Percentiles rank a stretch among this genome's conserved stretches.
Evolutionary conservation across 2,329 filamentous ascomycete species (phyloP).

Genomic region (Ascochyta rabiei): DNA sequence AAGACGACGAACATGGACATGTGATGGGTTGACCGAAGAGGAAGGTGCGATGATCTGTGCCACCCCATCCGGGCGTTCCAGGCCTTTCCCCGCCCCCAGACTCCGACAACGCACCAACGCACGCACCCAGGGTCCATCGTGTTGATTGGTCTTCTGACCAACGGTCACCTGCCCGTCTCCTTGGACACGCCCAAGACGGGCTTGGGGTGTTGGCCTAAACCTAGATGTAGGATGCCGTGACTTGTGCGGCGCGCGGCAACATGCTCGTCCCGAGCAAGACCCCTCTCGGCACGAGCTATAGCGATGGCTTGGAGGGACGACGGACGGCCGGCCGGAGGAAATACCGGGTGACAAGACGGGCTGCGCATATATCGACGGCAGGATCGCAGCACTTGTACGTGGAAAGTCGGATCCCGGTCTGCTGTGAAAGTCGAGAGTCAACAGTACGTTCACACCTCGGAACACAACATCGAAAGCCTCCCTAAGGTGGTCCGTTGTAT

Average conservation of each 20-base stretch:
- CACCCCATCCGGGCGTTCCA: background rate
- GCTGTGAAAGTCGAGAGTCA: background rate
- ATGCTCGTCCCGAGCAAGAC: conserved; percentile 12
- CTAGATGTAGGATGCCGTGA: conserved; percentile 4
- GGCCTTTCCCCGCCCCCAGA: conserved; percentile 8
- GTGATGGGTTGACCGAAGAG: conserved; percentile 4
- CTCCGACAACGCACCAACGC: conserved; percentile 17
- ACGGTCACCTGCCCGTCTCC: conserved; percentile 8
- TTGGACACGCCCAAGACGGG: conserved; percentile 1
- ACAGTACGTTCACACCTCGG: background rate
- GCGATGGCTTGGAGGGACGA: conserved; percentile 6
- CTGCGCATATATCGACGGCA: conserved; percentile 4
- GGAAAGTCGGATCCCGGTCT: background rate
- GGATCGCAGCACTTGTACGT: background rate
- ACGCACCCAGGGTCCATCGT: conserved; percentile 14
- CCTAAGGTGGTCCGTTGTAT: background rate
- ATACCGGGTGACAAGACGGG: background rate
- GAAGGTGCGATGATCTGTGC: conserved; percentile 4
- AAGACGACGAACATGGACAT: background rate
- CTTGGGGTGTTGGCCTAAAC: background rate
- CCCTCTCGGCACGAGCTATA: conserved; percentile 11
- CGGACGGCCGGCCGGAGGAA: background rate
- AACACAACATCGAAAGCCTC: background rate
- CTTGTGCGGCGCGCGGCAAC: background rate
- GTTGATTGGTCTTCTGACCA: conserved; percentile 10